phyloP scores from a whole-genome alignment of 805 yeast species.

The Candida rishiriensis region DNA sequence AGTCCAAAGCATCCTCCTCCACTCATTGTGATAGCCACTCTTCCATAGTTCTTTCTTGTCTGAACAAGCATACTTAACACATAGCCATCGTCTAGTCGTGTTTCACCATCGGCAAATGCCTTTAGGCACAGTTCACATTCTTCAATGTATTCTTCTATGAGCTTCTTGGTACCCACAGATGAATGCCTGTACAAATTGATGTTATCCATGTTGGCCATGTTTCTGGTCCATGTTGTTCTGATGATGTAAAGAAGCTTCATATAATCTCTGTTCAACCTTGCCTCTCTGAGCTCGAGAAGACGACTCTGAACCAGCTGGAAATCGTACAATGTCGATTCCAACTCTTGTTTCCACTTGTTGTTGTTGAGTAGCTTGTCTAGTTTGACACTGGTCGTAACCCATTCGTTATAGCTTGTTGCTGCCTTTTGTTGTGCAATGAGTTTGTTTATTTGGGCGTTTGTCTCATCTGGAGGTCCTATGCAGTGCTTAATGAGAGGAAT shows the following conservation, averaged over 20 bases:
- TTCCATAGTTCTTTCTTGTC: conserved; percentile 85
- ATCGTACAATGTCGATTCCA: conserved; percentile 69
- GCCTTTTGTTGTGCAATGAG: conserved; percentile 41
- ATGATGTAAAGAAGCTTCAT: conserved; percentile 64
- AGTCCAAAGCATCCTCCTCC: conserved; percentile 97
- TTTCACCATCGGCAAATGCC: conserved; percentile 34
- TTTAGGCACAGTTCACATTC: conserved; percentile 60
- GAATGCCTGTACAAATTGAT: conserved; percentile 71
- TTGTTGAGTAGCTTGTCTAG: conserved; percentile 64
- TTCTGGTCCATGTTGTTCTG: conserved; percentile 80
- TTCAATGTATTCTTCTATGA: conserved; percentile 76
- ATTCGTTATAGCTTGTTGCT: conserved; percentile 47
- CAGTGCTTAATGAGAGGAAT: conserved; percentile 32
- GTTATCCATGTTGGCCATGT: conserved; percentile 84
- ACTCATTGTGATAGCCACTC: conserved; percentile 89
- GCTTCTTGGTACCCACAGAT: conserved; percentile 76
- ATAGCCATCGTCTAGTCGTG: conserved; percentile 58
- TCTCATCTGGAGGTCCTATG: conserved; percentile 37
- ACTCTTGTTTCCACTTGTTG: conserved; percentile 66
- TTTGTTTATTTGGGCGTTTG: conserved; percentile 32
- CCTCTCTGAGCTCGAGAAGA: conserved; percentile 51
- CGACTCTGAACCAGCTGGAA: conserved; percentile 51
- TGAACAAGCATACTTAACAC: conserved; percentile 76
- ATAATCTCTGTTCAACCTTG: conserved; percentile 56
- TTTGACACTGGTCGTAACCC: conserved; percentile 61